These are phyloP conservation scores for Neodidymelliopsis sp. DNA, from an alignment of 2,329 filamentous ascomycete genomes.

Conservation along the genomic window DNA sequence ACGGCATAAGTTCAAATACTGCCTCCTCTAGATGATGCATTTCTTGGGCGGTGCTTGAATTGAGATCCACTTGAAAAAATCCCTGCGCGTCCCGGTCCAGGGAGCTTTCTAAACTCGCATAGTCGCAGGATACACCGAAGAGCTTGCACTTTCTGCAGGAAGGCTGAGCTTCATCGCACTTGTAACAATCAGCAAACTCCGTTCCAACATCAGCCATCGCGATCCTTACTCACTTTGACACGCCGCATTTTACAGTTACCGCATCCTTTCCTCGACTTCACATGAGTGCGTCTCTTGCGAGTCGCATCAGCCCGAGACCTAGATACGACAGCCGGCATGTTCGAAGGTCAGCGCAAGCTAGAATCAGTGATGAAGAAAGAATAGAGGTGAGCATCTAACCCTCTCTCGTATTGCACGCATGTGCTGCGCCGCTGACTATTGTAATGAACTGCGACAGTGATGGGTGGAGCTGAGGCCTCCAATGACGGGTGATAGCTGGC, in stretches of 20 bases:
- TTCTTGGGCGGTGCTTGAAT: too few relatives aligned
- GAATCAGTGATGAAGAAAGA: too few relatives aligned
- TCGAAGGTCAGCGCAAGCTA: neutral
- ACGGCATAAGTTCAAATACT: too few relatives aligned
- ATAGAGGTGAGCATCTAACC: neutral
- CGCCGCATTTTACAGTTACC: slow-evolving; percentile 64
- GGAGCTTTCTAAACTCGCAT: slow-evolving; percentile 43
- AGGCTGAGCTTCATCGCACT: slow-evolving; percentile 64
- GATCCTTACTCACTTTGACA: slow-evolving; percentile 56
- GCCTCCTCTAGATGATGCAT: too few relatives aligned
- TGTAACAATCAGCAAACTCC: slow-evolving; percentile 6
- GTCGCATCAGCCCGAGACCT: slow-evolving; percentile 15
- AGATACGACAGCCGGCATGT: slow-evolving; percentile 27
- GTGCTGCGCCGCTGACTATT: neutral
- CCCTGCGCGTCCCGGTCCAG: slow-evolving; percentile 45
- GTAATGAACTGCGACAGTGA: neutral
- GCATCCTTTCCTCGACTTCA: slow-evolving; percentile 63
- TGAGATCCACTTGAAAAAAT: slow-evolving; percentile 34
- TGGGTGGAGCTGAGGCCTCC: slow-evolving; percentile 1
- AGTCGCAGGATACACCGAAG: slow-evolving; percentile 60
- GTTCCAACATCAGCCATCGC: neutral
- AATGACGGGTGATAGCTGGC: neutral
- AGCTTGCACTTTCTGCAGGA: slow-evolving; percentile 57
- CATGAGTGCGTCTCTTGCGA: slow-evolving; percentile 51
- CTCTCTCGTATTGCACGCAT: neutral